Evolutionary conservation across 805 yeast species (phyloP).

Genomic region (Spencermartinsiella europaea): DNA sequence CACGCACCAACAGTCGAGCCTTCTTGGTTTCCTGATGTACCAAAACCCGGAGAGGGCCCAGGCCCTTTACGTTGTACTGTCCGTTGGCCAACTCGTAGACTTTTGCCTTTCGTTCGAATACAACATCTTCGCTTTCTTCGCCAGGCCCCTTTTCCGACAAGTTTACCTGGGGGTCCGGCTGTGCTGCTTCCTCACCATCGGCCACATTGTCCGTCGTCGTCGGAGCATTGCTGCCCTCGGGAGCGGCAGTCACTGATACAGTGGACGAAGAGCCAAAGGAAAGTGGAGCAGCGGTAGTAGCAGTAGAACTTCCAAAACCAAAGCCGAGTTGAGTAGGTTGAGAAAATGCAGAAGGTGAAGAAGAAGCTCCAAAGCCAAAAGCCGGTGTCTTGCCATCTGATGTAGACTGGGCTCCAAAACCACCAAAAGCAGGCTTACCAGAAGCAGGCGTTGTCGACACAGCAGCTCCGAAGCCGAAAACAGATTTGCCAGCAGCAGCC

Average conservation of each 20-base stretch:
- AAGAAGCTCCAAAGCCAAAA: too few relatives aligned
- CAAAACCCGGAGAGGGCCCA: slow-evolving; percentile 77
- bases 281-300: slow-evolving; percentile 5
- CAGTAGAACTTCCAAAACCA: too few relatives aligned
- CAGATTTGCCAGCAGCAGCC: background rate
- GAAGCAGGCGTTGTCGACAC: background rate
- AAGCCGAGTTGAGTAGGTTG: too few relatives aligned
- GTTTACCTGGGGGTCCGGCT: slow-evolving; percentile 40
- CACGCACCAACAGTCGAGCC: slow-evolving; percentile 69
- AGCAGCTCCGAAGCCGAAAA: background rate
- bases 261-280: slow-evolving; percentile 5
- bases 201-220: slow-evolving; percentile 20
- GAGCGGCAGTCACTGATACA: background rate
- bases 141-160: slow-evolving; percentile 64
- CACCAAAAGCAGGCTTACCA: slow-evolving; percentile 5
- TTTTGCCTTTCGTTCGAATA: slow-evolving; percentile 66
- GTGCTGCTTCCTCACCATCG: slow-evolving; percentile 36
- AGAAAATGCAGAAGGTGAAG: too few relatives aligned
- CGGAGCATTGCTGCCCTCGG: slow-evolving; percentile 1
- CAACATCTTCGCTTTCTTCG: slow-evolving; percentile 71
- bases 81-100: slow-evolving; percentile 52
- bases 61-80: slow-evolving; percentile 43
- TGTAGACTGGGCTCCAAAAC: background rate
- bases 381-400: background rate
- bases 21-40: slow-evolving; percentile 56